Conservation (phyloP, 306 rosid genomes). For the Corylus americana region DNA sequence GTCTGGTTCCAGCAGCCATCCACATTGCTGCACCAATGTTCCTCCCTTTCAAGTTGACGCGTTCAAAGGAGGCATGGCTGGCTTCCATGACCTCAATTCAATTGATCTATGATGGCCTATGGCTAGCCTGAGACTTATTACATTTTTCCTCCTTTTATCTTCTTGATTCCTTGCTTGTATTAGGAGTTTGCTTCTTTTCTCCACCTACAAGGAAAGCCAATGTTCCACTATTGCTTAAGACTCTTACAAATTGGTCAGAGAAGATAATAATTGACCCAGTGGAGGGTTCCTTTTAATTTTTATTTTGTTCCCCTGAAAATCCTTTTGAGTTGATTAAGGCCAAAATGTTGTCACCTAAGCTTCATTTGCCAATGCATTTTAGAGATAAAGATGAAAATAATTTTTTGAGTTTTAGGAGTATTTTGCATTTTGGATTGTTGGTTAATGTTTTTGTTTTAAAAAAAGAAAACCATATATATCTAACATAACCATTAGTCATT, state of each 20-base stretch:
- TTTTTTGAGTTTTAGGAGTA: too few species aligned
- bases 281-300: too few species aligned
- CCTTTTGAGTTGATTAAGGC: background rate
- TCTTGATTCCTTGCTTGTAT: conserved; percentile 34
- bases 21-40: conserved; percentile 48
- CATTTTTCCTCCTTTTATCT: background rate
- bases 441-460: too few species aligned
- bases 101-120: background rate
- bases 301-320: background rate
- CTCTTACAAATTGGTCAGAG: too few species aligned
- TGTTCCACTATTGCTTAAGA: background rate
- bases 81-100: background rate
- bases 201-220: conserved; percentile 8
- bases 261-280: background rate
- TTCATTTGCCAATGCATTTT: too few species aligned
- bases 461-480: too few species aligned
- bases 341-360: background rate
- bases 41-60: conserved; percentile 28
- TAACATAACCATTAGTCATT: too few species aligned
- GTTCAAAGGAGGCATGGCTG: conserved; percentile 16
- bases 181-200: conserved; percentile 17
- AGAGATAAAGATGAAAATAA: too few species aligned
- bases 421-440: too few species aligned
- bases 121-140: background rate
- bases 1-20: background rate